Base-by-base conservation (phyloP, 2,329 filamentous ascomycete genomes). In the Monosporascus sp. region DNA sequence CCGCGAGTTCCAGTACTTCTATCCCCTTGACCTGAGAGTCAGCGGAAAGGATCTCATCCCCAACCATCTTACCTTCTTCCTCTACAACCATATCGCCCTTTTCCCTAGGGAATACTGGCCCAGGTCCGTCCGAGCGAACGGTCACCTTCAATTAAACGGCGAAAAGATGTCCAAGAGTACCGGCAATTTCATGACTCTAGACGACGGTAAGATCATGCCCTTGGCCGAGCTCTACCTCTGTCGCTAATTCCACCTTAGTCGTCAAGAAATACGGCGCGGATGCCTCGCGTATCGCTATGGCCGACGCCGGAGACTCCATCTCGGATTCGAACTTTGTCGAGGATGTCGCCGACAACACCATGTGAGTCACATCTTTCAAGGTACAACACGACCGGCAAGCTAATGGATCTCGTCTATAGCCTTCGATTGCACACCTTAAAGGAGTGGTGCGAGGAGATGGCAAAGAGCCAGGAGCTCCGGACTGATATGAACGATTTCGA, bases 111-210 rank as follows among this genome's bases (percentile, higher is more conserved):
- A 93, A 70, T 95, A 91, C 77, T 97, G 93, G 91, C 94, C 94
- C 11, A 82, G 81, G 49, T 85, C 85, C 57, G 81, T 97, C 60
- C 88, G 94, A 59, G 86, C 89, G 57, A 99, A 99, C 67, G 94
- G 94, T 1, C 93, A 97, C 73, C 75, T 97, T 65, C 84, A 96
- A 71, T 79, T 99, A 59, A 99, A 99, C 69, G 93, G 93, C 48
- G 90, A 96, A 69, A 99, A 99, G 82, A 99, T 99, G 94, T 88
- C 85, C 70, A 99, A 99, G 78, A 93, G 88, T 51, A 97, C 92
- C 0, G 94, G 94, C 57, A 99, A 97, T 75, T 99, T 99, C 78
- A 80, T 99, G 70, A 97, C 94, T 11, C 78, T 97, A 50, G 82
- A 85, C 51, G 89, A 97, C 57, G 54, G 55, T 57, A 20, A 37